Conservation (phyloP, 2,329 filamentous ascomycete genomes). For the Sclerotinia glacialis region DNA sequence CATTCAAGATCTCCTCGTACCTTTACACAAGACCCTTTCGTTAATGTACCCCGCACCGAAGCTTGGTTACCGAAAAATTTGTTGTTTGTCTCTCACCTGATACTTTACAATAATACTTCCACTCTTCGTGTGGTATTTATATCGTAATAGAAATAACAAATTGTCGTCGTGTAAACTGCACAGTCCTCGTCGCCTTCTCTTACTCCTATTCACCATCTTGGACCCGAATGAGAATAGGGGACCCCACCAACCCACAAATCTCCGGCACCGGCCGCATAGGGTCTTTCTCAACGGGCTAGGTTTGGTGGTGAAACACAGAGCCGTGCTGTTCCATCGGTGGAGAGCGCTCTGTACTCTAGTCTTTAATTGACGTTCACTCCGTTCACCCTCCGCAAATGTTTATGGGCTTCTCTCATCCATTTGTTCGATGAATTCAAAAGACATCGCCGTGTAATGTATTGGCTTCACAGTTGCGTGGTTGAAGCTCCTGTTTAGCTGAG, state of each 20-base stretch:
- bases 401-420: background rate
- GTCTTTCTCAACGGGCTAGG: conserved; percentile 3
- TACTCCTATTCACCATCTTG: background rate
- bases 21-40: background rate
- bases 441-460: background rate
- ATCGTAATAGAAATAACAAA: conserved; percentile 16
- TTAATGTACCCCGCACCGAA: conserved; percentile 16
- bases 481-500: conserved; percentile 58
- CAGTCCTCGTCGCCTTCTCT: background rate
- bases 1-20: background rate
- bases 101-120: conserved; percentile 3
- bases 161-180: background rate
- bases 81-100: conserved; percentile 17
- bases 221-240: background rate
- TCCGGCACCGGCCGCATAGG: conserved; percentile 22
- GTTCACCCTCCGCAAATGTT: background rate
- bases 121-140: conserved; percentile 5
- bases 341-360: background rate
- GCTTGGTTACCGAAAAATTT: conserved; percentile 1
- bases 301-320: conserved; percentile 13
- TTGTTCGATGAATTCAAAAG: background rate
- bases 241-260: conserved; percentile 14
- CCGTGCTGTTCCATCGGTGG: background rate
- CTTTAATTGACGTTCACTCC: background rate
- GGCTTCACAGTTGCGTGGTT: background rate